Base-by-base conservation (phyloP, 176 grass and related monocot genomes). In the Oryza glaberrima region DNA sequence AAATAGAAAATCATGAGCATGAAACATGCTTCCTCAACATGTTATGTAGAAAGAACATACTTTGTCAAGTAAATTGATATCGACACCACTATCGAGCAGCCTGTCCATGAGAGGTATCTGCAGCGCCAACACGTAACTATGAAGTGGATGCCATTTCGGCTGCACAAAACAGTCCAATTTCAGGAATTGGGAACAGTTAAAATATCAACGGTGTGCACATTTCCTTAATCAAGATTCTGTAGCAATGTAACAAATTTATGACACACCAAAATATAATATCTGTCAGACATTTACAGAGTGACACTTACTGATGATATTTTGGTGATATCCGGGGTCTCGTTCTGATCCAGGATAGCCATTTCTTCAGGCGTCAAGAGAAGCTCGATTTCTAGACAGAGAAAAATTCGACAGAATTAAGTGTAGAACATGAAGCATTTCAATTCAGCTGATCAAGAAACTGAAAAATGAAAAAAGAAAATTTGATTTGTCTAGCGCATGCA, bases 41-140 rank as follows among this genome's bases (percentile, higher is more conserved):
- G n/a, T 23, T n/a, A 38, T 81, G 22, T 69, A 49, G 23, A 35
- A 11, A 75, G 0, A 76, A 46, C 73, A 65, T 77, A 94, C 92
- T 67, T 81, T 87, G 78, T 94, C 93, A 48, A 90, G 44, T 81
- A 89, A 90, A 91, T 96, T 82, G 79, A 96, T 92, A 36, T 92
- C 83, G 81, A 90, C 85, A 28, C 90, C 91, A 73, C 19, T 89
- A 51, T 94, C 88, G 8, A 99, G 86, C 26, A 99, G 77, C 79
- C 78, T 89, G 89, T 99, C 91, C 96, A 96, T 94, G 69, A 89
- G 71, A 69, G 93, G 88, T 89, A 99, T 94, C 77, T 99, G 96
- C 60, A 93, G 85, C 11, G 90, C 86, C 72, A 99, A 67, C 1
- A 84, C 81, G 1, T 90, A 90, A 51, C 70, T 96, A 83, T 99